Evolutionary conservation across 2,329 filamentous ascomycete species (phyloP), one percentile per base, ranked within the genome.

Genomic region (Bipolaris victoriae): DNA sequence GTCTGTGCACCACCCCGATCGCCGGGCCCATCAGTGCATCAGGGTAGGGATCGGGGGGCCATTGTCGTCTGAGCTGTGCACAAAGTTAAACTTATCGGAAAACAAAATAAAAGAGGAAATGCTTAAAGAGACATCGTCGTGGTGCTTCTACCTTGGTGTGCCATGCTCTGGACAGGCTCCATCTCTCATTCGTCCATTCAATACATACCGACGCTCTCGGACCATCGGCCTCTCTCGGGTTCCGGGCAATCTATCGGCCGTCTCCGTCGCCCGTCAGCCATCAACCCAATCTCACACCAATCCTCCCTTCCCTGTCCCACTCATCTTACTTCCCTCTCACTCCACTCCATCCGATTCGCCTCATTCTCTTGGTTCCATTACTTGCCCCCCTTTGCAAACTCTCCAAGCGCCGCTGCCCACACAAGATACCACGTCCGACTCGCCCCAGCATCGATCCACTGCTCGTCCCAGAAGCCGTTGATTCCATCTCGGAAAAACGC

Each of bases 361-460:
- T 31, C 11, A 7, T 29, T 29, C 3, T 10, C 5, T 29, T 10
- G 26, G 9, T 7, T 24, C 1, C 24, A 33, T 22, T 18, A 41
- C 29, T n/a, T 47, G 16, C 49, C 49, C 22, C 13, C 36, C 46
- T 49, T 65, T n/a, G 18, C 56, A 39, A 65, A 54, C 54, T 64
- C 64, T 5, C 62, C 63, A 64, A 74, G 52, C 46, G 58, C 70
- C 47, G 67, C 72, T 40, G 64, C 65, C 65, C 65, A 75, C 13
- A 71, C 68, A 22, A 76, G 50, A 69, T 71, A 75, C 73, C 72
- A 77, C 29, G 65, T 67, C 50, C 71, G 13, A 29, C 54, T 67
- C 48, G 91, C 91, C 15, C 95, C 94, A 1, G 90, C 91, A 77
- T 97, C 91, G 43, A 95, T 77, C 84, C 86, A 91, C 40, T 77